Evolutionary conservation across 257 asterid species (phyloP), one percentile per base, ranked within the genome.

Genomic region (Parsonsia alboflavescens): DNA sequence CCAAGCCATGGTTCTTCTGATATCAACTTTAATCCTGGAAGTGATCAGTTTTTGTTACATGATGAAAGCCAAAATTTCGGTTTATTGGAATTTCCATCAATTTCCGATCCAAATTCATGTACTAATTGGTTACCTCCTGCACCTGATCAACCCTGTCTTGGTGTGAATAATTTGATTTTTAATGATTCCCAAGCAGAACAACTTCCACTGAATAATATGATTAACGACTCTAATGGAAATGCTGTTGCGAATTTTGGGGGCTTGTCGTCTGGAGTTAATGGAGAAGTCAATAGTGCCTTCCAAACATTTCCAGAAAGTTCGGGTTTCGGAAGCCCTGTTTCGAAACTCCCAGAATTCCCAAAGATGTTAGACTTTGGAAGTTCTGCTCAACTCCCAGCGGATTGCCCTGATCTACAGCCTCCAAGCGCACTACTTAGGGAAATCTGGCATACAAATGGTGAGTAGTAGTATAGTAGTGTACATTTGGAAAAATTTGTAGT

Each of bases 361-460:
- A 68, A 36, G 33, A 73, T 59, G 22, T 53, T 77, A 28, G 80
- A 48, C 8, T 80, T 81, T 30, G 89, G 82, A 22, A 83, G 84
- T 78, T 86, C 88, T 0, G 69, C 75, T 0, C 84, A 44, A 10
- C 71, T 86, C 21, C 72, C 21, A 12, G 7, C 88, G 4, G 73
- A 63, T 58, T 84, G 91, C 89, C 88, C 93, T 0, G 61, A 74
- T 57, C 74, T 65, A 41, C 88, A 89, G 7, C 78, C 88, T 66
- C 85, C 91, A 52, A 57, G 80, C 71, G 58, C 82, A 74, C 65
- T 83, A 15, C 90, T 92, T 8, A 70, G 97, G 73, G 86, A 92
- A 77, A 61, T 86, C 11, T 75, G 61, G 68, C 97, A 89, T 67
- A 68, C 77, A 11, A 84, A 90, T 71, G 97, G 97, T 88, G 68